phyloP scores from a whole-genome alignment of 345 rosid genomes.

The Eucalyptus curtisii region DNA sequence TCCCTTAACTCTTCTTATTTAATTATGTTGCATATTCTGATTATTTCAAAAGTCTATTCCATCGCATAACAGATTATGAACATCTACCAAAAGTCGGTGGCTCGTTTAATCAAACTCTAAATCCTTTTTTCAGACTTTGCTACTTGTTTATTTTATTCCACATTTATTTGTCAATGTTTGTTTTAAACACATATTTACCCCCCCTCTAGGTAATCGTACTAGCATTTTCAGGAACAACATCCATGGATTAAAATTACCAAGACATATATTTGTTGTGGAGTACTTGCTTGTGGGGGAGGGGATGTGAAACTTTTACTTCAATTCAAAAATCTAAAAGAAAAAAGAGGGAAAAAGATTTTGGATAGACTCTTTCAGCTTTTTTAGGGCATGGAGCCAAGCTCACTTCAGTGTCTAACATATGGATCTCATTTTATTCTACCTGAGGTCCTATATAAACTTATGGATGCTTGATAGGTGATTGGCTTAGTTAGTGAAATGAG shows the following conservation, averaged over 20 bases:
- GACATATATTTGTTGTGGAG: neutral
- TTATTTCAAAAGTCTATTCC: too few relatives aligned
- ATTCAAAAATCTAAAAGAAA: neutral
- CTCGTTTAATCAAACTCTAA: too few relatives aligned
- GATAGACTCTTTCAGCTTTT: neutral
- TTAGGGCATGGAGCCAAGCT: neutral
- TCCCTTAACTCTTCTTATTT: too few relatives aligned
- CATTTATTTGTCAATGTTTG: too few relatives aligned
- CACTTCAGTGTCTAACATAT: neutral
- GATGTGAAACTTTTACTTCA: neutral
- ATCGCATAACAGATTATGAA: fast-evolving
- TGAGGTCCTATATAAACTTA: neutral
- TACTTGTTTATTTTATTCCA: too few relatives aligned
- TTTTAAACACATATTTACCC: too few relatives aligned
- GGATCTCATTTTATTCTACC: neutral
- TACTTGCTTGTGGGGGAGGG: neutral
- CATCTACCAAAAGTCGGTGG: too few relatives aligned
- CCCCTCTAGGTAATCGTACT: too few relatives aligned
- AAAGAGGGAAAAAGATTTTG: neutral
- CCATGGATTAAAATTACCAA: neutral
- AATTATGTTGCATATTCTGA: fast-evolving
- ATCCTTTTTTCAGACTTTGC: too few relatives aligned
- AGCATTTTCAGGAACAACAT: neutral
- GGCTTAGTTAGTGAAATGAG: conserved; percentile 5
- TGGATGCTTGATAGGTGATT: neutral